Evolutionary conservation across 345 rosid species (phyloP).

Genomic region (Gossypium australe): DNA sequence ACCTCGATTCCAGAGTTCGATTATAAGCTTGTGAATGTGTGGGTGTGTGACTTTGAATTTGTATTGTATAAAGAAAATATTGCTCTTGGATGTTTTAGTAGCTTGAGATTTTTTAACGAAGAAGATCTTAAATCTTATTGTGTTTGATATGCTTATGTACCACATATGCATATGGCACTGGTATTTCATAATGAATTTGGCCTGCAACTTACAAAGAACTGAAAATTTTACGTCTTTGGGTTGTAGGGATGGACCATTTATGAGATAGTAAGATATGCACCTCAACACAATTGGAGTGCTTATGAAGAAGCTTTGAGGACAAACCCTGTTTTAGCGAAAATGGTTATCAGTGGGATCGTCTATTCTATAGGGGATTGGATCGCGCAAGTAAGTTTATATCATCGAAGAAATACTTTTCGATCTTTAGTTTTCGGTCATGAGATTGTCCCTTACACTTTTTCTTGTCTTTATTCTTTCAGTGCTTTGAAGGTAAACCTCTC

Average conservation of each 20-base stretch:
- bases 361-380: conserved; percentile 96
- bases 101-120: too few species aligned
- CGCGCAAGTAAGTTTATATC: conserved; percentile 63
- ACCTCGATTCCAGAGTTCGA: too few species aligned
- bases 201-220: neutral
- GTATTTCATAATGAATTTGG: neutral
- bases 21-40: too few species aligned
- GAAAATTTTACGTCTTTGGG: neutral
- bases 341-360: conserved; percentile 90
- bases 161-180: neutral
- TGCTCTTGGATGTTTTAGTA: too few species aligned
- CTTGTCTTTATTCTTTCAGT: conserved; percentile 32
- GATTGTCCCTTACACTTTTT: neutral
- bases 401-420: neutral
- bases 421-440: neutral
- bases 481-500: conserved; percentile 83
- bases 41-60: too few species aligned
- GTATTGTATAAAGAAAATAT: too few species aligned
- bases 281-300: conserved; percentile 92
- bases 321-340: conserved; percentile 88
- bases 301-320: conserved; percentile 84
- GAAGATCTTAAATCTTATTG: too few species aligned
- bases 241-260: conserved; percentile 84
- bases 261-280: conserved; percentile 90
- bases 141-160: conserved; percentile 1